phyloP scores from a whole-genome alignment of 2,329 filamentous ascomycete genomes.

The Lecanosticta acicola region DNA sequence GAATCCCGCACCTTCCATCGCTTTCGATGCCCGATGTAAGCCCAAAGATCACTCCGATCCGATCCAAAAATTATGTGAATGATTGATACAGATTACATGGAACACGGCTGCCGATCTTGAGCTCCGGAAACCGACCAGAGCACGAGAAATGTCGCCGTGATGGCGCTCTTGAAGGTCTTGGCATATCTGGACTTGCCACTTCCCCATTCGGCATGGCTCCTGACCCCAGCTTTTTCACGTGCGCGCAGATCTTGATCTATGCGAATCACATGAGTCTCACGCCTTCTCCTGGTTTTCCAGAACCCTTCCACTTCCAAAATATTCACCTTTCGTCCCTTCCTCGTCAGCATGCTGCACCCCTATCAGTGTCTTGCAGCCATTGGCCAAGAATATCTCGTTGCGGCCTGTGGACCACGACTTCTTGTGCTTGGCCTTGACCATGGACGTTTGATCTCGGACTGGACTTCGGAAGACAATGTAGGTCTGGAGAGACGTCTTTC shows the following conservation, averaged over 20 bases:
- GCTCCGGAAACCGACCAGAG: neutral
- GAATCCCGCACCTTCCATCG: neutral
- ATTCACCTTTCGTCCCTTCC: neutral
- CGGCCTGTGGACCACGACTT: slow-evolving; percentile 67
- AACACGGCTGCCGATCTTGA: neutral
- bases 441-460: slow-evolving; percentile 56
- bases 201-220: neutral
- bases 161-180: neutral
- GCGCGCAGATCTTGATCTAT: neutral
- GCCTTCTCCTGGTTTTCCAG: neutral
- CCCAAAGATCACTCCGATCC: neutral
- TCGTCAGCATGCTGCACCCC: slow-evolving; percentile 33
- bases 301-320: neutral
- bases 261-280: neutral
- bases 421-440: slow-evolving; percentile 59
- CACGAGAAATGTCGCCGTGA: neutral
- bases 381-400: slow-evolving; percentile 55
- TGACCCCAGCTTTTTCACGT: neutral
- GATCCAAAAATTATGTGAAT: too few species aligned
- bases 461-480: slow-evolving; percentile 42
- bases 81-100: too few species aligned
- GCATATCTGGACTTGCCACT: neutral
- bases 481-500: neutral
- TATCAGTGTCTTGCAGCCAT: slow-evolving; percentile 38
- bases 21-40: neutral